phyloP scores from a whole-genome alignment of 2,329 filamentous ascomycete species.

The Endocalyx cinctus region DNA sequence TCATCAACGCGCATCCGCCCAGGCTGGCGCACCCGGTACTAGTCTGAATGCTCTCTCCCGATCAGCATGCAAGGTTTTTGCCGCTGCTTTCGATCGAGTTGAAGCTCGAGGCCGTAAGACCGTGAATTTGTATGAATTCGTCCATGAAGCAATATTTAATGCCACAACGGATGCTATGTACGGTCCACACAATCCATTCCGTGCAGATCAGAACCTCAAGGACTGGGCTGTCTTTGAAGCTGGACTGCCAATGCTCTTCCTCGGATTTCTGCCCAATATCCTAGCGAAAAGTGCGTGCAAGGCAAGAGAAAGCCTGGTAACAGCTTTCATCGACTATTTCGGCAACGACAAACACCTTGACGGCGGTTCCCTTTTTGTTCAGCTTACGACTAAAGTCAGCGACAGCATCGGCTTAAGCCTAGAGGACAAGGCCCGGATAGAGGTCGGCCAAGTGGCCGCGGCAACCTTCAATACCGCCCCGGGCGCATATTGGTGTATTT shows the following conservation, averaged over 20 bases:
- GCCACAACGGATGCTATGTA: constrained; percentile 6
- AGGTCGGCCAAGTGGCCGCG: constrained; percentile 5
- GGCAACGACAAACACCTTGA: constrained; percentile 2
- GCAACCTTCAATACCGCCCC: constrained; percentile 6
- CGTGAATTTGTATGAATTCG: constrained; percentile 4
- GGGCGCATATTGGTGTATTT: constrained; percentile 4
- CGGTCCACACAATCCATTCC: constrained; percentile 6
- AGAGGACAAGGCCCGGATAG: constrained; percentile 2
- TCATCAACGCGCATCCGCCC: constrained; percentile 2
- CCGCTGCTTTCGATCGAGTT: constrained; percentile 1
- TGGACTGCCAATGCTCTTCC: constrained; percentile 3
- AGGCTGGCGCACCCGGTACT: constrained; percentile 2
- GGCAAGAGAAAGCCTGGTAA: constrained; percentile 1
- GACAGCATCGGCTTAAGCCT: constrained; percentile 2
- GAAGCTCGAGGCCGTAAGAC: background rate
- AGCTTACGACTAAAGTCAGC: constrained; percentile 5
- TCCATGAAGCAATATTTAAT: constrained; percentile 20
- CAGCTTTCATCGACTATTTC: constrained; percentile 3
- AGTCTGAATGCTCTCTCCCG: constrained; percentile 6
- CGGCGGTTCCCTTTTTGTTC: constrained; percentile 4
- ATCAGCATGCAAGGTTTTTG: background rate
- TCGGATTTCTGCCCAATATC: constrained; percentile 5
- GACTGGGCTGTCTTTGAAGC: constrained; percentile 4
- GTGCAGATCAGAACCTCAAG: constrained; percentile 1
- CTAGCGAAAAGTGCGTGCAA: constrained; percentile 1